Conservation (phyloP, 345 rosid species). For the Syzygium aqueum region DNA sequence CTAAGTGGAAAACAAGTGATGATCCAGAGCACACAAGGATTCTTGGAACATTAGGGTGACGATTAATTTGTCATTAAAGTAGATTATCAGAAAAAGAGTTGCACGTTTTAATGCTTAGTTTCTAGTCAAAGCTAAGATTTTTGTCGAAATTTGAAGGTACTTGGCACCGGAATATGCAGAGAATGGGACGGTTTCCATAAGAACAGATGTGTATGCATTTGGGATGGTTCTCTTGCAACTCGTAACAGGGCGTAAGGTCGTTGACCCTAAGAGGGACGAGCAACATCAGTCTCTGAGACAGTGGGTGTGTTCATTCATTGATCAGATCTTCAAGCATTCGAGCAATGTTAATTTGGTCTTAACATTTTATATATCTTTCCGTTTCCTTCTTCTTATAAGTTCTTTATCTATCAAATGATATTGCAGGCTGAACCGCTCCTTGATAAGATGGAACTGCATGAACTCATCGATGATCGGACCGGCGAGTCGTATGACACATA, state of each 20-base stretch:
- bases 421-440: conserved; percentile 38
- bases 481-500: conserved; percentile 29
- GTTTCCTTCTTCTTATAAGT: background rate
- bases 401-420: background rate
- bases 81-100: background rate
- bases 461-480: conserved; percentile 34
- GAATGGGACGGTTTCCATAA: conserved; percentile 43
- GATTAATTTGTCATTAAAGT: background rate
- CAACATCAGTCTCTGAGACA: conserved; percentile 34
- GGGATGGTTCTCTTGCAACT: conserved; percentile 50
- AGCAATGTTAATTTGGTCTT: background rate
- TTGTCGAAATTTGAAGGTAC: conserved; percentile 22
- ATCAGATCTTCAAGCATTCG: background rate
- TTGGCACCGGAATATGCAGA: conserved; percentile 64
- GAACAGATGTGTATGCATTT: conserved; percentile 55
- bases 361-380: background rate
- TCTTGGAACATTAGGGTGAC: conserved; percentile 63
- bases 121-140: background rate
- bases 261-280: conserved; percentile 12
- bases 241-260: conserved; percentile 42
- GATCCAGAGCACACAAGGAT: conserved; percentile 39
- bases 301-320: conserved; percentile 31
- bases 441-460: conserved; percentile 32
- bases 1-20: conserved; percentile 47
- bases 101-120: background rate